Evolutionary conservation across 495 filamentous ascomycete species (phyloP).

Genomic region (Penicillium cosmopolitanum): DNA sequence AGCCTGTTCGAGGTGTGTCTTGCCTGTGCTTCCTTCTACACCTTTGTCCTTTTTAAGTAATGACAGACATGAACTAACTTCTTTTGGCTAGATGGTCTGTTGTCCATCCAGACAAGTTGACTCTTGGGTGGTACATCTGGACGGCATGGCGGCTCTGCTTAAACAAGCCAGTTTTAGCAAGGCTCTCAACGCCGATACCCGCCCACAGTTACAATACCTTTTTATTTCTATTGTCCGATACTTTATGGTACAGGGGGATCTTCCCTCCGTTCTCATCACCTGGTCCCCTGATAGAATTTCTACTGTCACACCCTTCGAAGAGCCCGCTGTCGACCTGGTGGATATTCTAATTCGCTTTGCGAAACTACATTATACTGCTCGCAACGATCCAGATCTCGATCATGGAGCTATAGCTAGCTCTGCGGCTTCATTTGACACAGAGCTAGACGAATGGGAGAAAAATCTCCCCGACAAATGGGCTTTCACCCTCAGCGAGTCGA

Average conservation of each 20-base stretch:
- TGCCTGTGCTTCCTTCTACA: background rate
- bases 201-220: conserved; percentile 25
- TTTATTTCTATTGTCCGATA: conserved; percentile 28
- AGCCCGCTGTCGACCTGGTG: conserved; percentile 20
- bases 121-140: conserved; percentile 26
- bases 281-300: conserved; percentile 18
- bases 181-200: conserved; percentile 10
- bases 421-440: conserved; percentile 14
- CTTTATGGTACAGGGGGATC: conserved; percentile 13
- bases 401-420: background rate
- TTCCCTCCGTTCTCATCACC: conserved; percentile 14
- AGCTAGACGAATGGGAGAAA: conserved; percentile 27
- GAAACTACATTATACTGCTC: conserved; percentile 17
- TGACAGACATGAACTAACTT: background rate
- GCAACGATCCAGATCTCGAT: conserved; percentile 5
- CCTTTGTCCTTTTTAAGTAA: background rate
- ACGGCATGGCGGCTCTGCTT: conserved; percentile 27
- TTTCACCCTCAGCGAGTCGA: conserved; percentile 16
- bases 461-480: conserved; percentile 20
- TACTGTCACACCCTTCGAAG: conserved; percentile 3
- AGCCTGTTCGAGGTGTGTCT: conserved; percentile 28
- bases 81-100: conserved; percentile 27
- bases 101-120: conserved; percentile 20
- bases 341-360: conserved; percentile 28
- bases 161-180: conserved; percentile 14